phyloP scores from a whole-genome alignment of 768 basidiomycete genomes.

The Lyophyllum shimeji region DNA sequence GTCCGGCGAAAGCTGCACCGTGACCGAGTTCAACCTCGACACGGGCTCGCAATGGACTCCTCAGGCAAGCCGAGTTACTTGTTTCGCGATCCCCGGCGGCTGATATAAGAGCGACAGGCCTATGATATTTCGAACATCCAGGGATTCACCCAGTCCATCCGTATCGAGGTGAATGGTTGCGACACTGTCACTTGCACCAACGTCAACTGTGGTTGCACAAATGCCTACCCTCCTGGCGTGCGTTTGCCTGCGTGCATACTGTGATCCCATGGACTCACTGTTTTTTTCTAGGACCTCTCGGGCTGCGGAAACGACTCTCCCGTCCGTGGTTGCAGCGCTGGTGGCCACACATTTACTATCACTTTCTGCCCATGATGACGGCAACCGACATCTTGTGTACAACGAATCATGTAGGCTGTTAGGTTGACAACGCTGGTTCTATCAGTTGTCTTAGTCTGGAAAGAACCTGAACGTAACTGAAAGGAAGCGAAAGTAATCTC shows the following conservation, averaged over 20 bases:
- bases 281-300: conserved; percentile 26
- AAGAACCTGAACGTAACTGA: not conserved
- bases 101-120: conserved; percentile 20
- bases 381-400: too few relatives aligned
- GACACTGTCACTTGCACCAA: conserved; percentile 39
- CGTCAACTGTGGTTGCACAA: conserved; percentile 33
- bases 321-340: conserved; percentile 35
- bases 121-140: conserved; percentile 47
- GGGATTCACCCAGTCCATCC: conserved; percentile 39
- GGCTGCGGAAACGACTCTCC: conserved; percentile 39
- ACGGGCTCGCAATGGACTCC: conserved; percentile 27
- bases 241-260: conserved; percentile 8
- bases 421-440: too few relatives aligned
- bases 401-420: too few relatives aligned
- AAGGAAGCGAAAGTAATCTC: too few relatives aligned
- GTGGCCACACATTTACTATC: conserved; percentile 31
- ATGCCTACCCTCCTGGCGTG: conserved; percentile 33
- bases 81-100: not conserved
- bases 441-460: not conserved
- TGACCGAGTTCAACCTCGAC: conserved; percentile 41
- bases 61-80: conserved; percentile 20
- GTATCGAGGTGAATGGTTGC: conserved; percentile 34
- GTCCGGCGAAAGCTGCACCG: conserved; percentile 37
- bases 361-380: conserved; percentile 30
- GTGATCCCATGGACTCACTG: not conserved